Conservation (phyloP, 73 alveolate genomes). For the Paramecium tetraurelia region DNA sequence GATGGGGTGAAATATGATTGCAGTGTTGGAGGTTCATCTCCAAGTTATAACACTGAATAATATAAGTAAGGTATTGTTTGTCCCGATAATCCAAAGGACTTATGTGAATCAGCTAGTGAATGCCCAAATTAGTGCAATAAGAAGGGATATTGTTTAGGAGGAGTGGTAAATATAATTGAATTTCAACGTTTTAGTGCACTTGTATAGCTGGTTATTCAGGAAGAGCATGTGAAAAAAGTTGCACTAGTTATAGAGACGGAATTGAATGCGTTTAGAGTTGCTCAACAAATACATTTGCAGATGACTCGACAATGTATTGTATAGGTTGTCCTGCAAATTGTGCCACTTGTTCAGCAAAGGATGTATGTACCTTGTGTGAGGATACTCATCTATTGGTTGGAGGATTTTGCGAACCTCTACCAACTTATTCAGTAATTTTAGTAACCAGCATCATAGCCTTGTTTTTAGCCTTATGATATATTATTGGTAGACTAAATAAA, state of each 20-base stretch:
- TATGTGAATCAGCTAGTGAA: neutral
- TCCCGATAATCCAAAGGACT: neutral
- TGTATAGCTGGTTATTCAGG: constrained; percentile 33
- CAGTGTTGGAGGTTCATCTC: neutral
- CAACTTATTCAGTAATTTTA: neutral
- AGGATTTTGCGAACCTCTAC: neutral
- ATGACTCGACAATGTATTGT: neutral
- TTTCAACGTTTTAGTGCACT: neutral
- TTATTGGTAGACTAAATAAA: no score
- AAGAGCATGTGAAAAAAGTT: neutral
- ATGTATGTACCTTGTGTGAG: neutral
- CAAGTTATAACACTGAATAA: neutral
- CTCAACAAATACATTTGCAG: neutral
- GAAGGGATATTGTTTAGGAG: constrained; percentile 21
- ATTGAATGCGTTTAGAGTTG: neutral
- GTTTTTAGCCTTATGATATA: neutral
- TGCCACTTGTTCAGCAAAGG: neutral
- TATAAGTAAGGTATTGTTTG: neutral
- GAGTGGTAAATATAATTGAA: neutral
- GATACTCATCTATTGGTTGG: neutral
- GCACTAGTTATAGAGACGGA: neutral
- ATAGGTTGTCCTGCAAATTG: constrained; percentile 28
- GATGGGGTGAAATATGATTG: neutral
- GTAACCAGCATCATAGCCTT: neutral
- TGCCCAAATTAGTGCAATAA: constrained; percentile 7